Evolutionary conservation across 1,284 basidiomycete genomes (phyloP).

Genomic region (Taiwanofungus camphoratus): DNA sequence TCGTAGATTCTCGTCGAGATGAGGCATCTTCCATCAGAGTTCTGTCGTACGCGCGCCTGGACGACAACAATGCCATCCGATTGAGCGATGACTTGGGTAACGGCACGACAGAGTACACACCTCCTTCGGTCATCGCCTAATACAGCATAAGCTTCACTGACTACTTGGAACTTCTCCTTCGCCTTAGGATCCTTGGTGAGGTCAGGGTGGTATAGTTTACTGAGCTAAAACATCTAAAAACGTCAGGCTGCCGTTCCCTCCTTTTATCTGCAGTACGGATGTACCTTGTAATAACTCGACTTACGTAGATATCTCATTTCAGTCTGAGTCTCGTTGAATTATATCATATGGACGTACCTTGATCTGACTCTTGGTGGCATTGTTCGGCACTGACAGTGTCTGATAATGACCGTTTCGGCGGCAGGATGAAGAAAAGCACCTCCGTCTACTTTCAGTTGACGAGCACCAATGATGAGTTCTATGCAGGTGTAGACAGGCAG

Average conservation of each 20-base stretch:
- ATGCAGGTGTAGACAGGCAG: too few relatives aligned
- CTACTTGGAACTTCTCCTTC: slow-evolving; percentile 37
- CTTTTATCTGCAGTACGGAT: neutral
- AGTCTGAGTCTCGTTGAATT: neutral
- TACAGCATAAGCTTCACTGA: slow-evolving; percentile 44
- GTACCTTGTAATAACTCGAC: slow-evolving; percentile 44
- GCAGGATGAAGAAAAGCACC: slow-evolving; percentile 13
- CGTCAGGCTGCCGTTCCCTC: slow-evolving; percentile 4
- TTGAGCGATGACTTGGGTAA: too few relatives aligned
- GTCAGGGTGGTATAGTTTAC: slow-evolving; percentile 47
- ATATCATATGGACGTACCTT: slow-evolving; percentile 36
- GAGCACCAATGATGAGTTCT: too few relatives aligned
- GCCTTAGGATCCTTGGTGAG: slow-evolving; percentile 35
- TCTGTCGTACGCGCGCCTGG: slow-evolving; percentile 34
- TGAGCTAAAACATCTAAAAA: slow-evolving; percentile 31
- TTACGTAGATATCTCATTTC: slow-evolving; percentile 13
- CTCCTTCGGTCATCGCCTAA: slow-evolving; percentile 42
- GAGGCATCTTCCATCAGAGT: slow-evolving; percentile 14
- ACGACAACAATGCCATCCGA: too few relatives aligned
- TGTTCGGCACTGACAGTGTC: slow-evolving; percentile 34
- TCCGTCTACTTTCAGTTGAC: too few relatives aligned
- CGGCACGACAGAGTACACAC: too few relatives aligned
- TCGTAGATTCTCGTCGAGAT: slow-evolving; percentile 3
- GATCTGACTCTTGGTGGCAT: slow-evolving; percentile 41
- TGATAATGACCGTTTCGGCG: slow-evolving; percentile 32